Conservation (phyloP, 129 eudicot species). For the Chrysanthemum makinoi region DNA sequence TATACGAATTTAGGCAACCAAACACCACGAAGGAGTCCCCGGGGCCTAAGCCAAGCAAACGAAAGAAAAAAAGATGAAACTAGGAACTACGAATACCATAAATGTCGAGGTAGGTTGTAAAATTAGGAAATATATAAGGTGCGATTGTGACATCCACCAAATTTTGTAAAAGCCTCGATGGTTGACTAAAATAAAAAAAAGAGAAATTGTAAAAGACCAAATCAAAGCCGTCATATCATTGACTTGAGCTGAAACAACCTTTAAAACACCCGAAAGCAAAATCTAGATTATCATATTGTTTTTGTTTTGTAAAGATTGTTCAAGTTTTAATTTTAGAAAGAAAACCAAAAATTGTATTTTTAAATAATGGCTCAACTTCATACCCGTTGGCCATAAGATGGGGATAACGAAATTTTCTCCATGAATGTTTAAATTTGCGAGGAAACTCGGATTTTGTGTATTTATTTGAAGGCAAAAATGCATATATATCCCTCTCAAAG, state of each 20-base stretch:
- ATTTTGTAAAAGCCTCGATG: constrained; percentile 19
- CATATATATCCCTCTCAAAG: too few relatives aligned
- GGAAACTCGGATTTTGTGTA: too few relatives aligned
- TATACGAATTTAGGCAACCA: constrained; percentile 17
- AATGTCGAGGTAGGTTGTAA: constrained; percentile 15
- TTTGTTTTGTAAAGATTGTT: neutral
- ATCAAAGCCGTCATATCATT: constrained; percentile 38
- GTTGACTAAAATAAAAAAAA: constrained; percentile 26
- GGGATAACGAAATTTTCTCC: neutral
- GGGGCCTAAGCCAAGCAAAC: neutral
- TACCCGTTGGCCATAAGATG: neutral
- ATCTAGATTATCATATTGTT: constrained; percentile 7
- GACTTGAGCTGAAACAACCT: constrained; percentile 15
- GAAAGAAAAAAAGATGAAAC: neutral
- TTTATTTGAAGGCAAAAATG: too few relatives aligned
- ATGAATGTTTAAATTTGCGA: too few relatives aligned
- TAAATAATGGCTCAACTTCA: neutral
- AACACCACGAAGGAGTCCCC: neutral
- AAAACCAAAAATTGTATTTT: neutral
- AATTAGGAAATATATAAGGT: constrained; percentile 31
- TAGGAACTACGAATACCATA: constrained; percentile 14
- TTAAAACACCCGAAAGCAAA: neutral
- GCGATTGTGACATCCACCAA: constrained; percentile 24
- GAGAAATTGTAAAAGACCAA: constrained; percentile 21
- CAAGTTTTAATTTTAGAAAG: too few relatives aligned